phyloP scores from a whole-genome alignment of 164 flowering plant genomes.

The Saururus chinensis region DNA sequence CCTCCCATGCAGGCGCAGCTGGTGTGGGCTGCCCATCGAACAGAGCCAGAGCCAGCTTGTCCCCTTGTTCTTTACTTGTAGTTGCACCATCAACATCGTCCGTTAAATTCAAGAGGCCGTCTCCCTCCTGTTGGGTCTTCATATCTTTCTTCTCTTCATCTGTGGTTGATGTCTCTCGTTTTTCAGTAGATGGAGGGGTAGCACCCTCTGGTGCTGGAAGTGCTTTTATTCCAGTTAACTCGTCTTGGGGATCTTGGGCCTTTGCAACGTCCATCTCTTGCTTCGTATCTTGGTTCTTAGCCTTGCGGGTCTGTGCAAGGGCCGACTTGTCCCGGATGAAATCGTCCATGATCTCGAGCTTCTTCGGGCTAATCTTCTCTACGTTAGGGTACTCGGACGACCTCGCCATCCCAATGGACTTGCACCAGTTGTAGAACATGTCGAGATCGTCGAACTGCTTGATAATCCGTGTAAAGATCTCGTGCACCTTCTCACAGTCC shows the following conservation, averaged over 20 bases:
- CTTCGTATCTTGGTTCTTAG: not conserved
- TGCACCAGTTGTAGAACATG: conserved; percentile 33
- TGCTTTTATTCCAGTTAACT: conserved; percentile 39
- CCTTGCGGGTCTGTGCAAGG: conserved; percentile 6
- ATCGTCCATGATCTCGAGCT: conserved; percentile 42
- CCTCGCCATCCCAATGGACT: conserved; percentile 24
- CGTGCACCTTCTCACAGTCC: conserved; percentile 58
- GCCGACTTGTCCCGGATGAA: conserved; percentile 21
- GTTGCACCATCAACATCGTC: conserved; percentile 18
- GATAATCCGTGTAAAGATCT: conserved; percentile 48
- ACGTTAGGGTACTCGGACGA: conserved; percentile 40
- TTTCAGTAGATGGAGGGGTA: too few species aligned
- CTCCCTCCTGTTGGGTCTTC: conserved; percentile 23
- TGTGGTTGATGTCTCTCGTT: conserved; percentile 5
- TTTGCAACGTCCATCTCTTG: not conserved
- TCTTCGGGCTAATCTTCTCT: conserved; percentile 28
- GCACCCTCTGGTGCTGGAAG: conserved; percentile 50
- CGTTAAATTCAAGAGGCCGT: conserved; percentile 42
- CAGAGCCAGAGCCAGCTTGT: conserved; percentile 55
- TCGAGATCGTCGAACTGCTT: conserved; percentile 80
- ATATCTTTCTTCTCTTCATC: conserved; percentile 2
- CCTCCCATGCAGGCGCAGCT: conserved; percentile 37
- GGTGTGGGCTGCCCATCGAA: conserved; percentile 32
- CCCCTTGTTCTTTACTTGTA: conserved; percentile 28
- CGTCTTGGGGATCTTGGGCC: conserved; percentile 1